phyloP scores from a whole-genome alignment of 805 yeast genomes.

The Tetrapisispora namnaoensis region DNA sequence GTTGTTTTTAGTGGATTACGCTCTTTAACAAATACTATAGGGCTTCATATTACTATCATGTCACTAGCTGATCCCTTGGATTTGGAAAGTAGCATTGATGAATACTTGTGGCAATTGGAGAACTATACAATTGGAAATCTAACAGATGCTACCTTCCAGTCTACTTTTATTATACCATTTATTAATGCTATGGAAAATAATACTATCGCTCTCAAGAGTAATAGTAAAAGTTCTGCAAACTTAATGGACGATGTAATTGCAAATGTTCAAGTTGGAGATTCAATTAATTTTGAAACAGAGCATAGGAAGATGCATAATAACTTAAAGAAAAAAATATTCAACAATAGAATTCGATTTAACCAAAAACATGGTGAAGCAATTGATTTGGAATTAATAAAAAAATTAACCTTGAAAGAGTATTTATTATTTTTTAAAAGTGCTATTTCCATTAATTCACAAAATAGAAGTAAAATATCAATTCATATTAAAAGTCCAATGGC shows the following conservation, averaged over 20 bases:
- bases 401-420: slow-evolving; percentile 29
- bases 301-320: slow-evolving; percentile 36
- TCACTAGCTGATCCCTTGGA: slow-evolving; percentile 38
- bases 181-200: slow-evolving; percentile 16
- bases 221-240: slow-evolving; percentile 29
- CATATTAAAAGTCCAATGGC: slow-evolving; percentile 33
- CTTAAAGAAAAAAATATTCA: slow-evolving; percentile 41
- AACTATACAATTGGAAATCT: slow-evolving; percentile 17
- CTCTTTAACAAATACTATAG: slow-evolving; percentile 41
- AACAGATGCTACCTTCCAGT: slow-evolving; percentile 31
- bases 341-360: slow-evolving; percentile 28
- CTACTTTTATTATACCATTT: slow-evolving; percentile 31
- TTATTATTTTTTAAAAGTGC: slow-evolving; percentile 27
- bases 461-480: slow-evolving; percentile 35
- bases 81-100: slow-evolving; percentile 39
- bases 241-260: slow-evolving; percentile 28
- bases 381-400: slow-evolving; percentile 27
- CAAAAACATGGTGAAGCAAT: slow-evolving; percentile 32
- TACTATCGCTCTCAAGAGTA: slow-evolving; percentile 3
- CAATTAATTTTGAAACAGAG: slow-evolving; percentile 11
- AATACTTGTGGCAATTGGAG: slow-evolving; percentile 37
- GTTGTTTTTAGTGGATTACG: slow-evolving; percentile 49
- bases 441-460: slow-evolving; percentile 31
- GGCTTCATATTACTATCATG: slow-evolving; percentile 49
- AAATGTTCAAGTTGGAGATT: slow-evolving; percentile 30